Percentiles rank a stretch among this genome's conserved stretches.
Conservation (phyloP, 2,329 filamentous ascomycete species). For the Colletotrichum sp. region DNA sequence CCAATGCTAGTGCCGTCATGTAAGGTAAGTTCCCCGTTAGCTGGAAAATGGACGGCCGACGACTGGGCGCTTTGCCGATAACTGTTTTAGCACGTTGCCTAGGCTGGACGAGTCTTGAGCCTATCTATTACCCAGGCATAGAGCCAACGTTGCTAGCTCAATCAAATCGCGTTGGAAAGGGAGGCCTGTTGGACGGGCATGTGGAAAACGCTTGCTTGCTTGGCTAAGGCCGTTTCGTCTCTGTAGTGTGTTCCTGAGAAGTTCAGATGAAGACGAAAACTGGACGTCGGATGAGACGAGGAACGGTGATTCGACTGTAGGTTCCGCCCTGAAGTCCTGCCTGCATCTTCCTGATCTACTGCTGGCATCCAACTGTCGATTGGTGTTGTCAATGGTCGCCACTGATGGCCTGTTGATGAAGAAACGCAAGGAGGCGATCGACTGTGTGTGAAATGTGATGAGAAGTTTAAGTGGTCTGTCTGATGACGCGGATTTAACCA, state of each 20-base stretch:
- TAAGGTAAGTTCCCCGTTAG: conserved; percentile 2
- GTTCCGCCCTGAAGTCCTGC: not conserved
- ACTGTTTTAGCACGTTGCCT: not conserved
- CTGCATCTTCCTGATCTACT: not conserved
- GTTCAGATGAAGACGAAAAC: conserved; percentile 7
- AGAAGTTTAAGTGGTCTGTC: not conserved
- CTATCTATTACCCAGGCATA: not conserved
- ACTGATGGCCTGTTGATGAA: not conserved
- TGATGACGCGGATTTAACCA: not conserved
- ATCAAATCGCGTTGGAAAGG: not conserved
- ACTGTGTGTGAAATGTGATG: not conserved
- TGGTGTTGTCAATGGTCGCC: not conserved
- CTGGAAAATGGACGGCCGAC: not conserved
- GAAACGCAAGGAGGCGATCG: not conserved
- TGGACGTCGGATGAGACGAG: not conserved
- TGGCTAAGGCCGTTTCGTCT: conserved; percentile 17
- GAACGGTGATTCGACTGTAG: not conserved
- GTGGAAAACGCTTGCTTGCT: not conserved
- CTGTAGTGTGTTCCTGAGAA: not conserved
- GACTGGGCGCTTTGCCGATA: not conserved
- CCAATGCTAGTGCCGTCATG: not conserved
- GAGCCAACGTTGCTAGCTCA: not conserved
- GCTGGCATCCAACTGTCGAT: not conserved
- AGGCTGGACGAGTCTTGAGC: not conserved
- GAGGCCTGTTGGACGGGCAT: not conserved